Percentiles rank a stretch among this genome's conserved stretches.
Conservation (phyloP, 371 early-diverging fungal genomes). For the Haplosporangium sp. region DNA sequence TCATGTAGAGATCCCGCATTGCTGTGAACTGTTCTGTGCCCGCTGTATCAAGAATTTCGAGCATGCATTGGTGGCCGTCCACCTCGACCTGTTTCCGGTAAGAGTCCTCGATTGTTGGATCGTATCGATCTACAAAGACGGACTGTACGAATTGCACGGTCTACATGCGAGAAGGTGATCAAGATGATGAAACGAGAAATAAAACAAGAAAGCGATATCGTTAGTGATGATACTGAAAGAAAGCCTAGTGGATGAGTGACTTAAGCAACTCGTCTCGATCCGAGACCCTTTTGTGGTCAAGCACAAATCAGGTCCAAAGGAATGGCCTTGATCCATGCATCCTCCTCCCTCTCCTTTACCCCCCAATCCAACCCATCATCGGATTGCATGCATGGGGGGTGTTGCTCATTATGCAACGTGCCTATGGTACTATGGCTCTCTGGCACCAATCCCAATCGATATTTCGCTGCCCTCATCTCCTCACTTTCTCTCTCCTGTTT, state of each 20-base stretch:
- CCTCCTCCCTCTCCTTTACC: too few species aligned
- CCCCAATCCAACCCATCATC: too few species aligned
- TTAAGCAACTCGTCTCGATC: too few species aligned
- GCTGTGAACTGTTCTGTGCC: constrained; percentile 92
- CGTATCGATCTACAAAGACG: constrained; percentile 91
- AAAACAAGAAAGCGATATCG: constrained; percentile 1
- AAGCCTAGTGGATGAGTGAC: too few species aligned
- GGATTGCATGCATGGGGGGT: too few species aligned
- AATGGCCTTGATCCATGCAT: background rate
- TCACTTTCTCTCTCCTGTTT: too few species aligned
- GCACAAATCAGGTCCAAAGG: background rate
- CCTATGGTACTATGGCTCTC: too few species aligned
- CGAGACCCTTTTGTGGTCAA: too few species aligned
- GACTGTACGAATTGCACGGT: constrained; percentile 94
- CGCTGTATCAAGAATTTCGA: constrained; percentile 92
- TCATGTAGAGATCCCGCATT: constrained; percentile 93
- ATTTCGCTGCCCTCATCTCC: too few species aligned
- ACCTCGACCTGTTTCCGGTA: constrained; percentile 91
- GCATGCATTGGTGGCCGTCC: constrained; percentile 87
- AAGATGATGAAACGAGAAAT: constrained; percentile 4
- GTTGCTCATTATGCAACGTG: too few species aligned
- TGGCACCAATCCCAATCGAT: too few species aligned
- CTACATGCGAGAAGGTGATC: too few species aligned
- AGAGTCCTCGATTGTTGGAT: constrained; percentile 93
- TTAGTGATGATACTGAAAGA: constrained; percentile 1